These are phyloP conservation scores for Evansstolkia leycettana DNA, from an alignment of 495 filamentous ascomycete species.

Conservation along the genomic window DNA sequence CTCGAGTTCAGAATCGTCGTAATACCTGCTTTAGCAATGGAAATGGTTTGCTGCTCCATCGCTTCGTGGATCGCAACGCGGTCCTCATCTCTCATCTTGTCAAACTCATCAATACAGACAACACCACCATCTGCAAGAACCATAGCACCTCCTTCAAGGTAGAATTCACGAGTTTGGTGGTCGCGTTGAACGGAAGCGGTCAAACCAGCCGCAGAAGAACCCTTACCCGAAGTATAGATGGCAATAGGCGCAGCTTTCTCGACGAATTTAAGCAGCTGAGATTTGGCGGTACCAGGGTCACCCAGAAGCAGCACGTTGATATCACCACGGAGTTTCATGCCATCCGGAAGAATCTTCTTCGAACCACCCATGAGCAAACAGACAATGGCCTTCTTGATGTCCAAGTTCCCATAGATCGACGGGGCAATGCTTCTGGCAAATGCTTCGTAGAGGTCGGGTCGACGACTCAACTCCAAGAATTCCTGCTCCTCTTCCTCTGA, in stretches of 20 bases:
- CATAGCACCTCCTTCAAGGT: constrained; percentile 98
- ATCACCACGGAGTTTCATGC: constrained; percentile 96
- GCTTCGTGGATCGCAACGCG: constrained; percentile 98
- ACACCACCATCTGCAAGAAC: constrained; percentile 96
- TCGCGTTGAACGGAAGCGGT: constrained; percentile 97
- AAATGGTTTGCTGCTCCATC: constrained; percentile 99
- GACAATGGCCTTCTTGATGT: constrained; percentile 98
- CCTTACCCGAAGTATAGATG: constrained; percentile 98
- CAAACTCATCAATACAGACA: constrained; percentile 99
- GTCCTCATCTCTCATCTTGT: constrained; percentile 99
- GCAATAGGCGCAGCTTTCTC: constrained; percentile 94
- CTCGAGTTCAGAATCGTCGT: constrained; percentile 96
- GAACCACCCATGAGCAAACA: constrained; percentile 91
- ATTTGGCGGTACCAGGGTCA: constrained; percentile 98
- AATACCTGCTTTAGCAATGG: constrained; percentile 97
- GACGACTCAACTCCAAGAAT: constrained; percentile 82
- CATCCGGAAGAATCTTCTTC: constrained; percentile 97
- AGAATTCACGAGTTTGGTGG: constrained; percentile 85
- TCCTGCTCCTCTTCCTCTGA: constrained; percentile 96
- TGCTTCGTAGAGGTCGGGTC: constrained; percentile 82
- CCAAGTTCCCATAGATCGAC: constrained; percentile 89
- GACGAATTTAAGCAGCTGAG: constrained; percentile 93
- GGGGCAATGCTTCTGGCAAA: constrained; percentile 92
- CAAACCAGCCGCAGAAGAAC: constrained; percentile 94
- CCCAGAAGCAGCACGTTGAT: constrained; percentile 97